Conservation (phyloP, 2,329 filamentous ascomycete genomes). For the Gaeumannomyces tritici region DNA sequence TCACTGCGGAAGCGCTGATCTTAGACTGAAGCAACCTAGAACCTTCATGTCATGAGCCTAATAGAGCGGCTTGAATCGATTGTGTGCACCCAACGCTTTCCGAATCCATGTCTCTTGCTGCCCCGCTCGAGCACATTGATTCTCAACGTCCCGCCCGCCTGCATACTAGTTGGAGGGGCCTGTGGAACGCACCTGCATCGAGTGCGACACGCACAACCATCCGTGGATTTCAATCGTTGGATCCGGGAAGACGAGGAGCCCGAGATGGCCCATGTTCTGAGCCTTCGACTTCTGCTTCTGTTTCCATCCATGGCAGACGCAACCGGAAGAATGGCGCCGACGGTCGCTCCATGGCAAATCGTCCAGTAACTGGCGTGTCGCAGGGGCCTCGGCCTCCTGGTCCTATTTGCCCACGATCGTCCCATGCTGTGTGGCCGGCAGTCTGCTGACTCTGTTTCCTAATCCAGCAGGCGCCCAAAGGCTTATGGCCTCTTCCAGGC, state of each 20-base stretch:
- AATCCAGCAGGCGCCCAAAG: background rate
- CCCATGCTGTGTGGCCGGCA: background rate
- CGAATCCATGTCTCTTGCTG: too few species aligned
- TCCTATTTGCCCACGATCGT: background rate
- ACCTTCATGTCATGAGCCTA: too few species aligned
- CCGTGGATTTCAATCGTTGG: too few species aligned
- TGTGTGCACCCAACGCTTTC: too few species aligned
- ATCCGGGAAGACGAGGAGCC: too few species aligned
- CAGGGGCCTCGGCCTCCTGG: background rate
- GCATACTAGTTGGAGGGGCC: background rate
- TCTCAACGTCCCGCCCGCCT: background rate
- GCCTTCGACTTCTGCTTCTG: too few species aligned
- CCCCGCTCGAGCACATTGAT: too few species aligned
- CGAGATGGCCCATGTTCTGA: background rate
- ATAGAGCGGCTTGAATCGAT: too few species aligned
- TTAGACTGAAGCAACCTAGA: too few species aligned
- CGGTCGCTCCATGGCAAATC: background rate
- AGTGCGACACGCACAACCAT: too few species aligned
- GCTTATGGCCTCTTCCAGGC: background rate
- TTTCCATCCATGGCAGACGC: too few species aligned
- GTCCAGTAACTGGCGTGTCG: background rate
- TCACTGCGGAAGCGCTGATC: too few species aligned
- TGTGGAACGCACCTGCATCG: background rate
- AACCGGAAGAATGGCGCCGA: background rate
- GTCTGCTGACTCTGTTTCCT: background rate